Percentiles rank a stretch among this genome's conserved stretches.
Conservation (phyloP, 345 rosid genomes). For the Bruguiera gymnorhiza region DNA sequence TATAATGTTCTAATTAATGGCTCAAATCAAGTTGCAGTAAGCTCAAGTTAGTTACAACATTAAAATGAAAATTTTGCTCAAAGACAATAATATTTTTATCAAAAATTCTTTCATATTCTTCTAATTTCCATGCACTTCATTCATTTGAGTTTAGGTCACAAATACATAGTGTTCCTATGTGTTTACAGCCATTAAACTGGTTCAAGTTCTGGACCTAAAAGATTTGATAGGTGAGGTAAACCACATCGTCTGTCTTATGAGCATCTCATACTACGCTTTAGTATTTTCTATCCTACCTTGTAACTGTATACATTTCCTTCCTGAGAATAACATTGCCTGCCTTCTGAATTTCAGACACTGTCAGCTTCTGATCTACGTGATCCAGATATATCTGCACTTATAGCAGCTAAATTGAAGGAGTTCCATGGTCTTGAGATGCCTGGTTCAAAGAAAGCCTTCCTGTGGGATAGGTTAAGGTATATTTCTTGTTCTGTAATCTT, state of each 20-base stretch:
- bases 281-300: too few species aligned
- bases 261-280: background rate
- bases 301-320: background rate
- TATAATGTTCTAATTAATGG: too few species aligned
- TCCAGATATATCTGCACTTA: conserved; percentile 27
- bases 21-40: too few species aligned
- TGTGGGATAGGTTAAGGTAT: conserved; percentile 30
- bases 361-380: conserved; percentile 30
- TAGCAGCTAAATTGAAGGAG: conserved; percentile 33
- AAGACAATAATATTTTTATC: too few species aligned
- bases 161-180: background rate
- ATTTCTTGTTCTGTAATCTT: conserved; percentile 3
- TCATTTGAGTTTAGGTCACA: background rate
- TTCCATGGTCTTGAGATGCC: conserved; percentile 32
- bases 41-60: too few species aligned
- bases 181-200: background rate
- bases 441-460: conserved; percentile 18
- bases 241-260: background rate
- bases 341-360: conserved; percentile 21
- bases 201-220: background rate
- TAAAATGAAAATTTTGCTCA: too few species aligned
- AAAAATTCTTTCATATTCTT: too few species aligned
- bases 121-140: background rate
- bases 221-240: background rate
- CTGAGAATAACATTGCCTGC: background rate